phyloP scores from a whole-genome alignment of 495 filamentous ascomycete species.

The Usnea hakonensis region DNA sequence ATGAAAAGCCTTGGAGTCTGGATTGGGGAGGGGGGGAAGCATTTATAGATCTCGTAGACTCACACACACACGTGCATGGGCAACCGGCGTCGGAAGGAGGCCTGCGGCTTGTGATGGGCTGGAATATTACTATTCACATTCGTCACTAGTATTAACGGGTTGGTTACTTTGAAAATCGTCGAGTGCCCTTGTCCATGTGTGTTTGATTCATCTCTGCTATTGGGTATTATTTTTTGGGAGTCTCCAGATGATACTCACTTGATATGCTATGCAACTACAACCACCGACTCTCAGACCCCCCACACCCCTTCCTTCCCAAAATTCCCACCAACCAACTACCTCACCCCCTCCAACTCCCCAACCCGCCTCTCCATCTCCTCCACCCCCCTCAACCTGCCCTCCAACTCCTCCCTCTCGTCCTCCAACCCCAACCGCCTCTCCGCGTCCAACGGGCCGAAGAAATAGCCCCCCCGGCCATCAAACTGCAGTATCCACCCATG shows the following conservation, averaged over 20 bases:
- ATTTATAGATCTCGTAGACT: not conserved
- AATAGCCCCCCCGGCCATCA: slow-evolving; percentile 83
- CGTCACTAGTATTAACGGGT: no score
- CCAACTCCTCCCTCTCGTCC: slow-evolving; percentile 39
- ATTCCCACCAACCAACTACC: no score
- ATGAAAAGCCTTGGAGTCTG: not conserved
- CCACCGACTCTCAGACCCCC: not conserved
- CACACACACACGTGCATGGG: not conserved
- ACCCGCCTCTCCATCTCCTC: slow-evolving; percentile 19
- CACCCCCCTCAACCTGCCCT: slow-evolving; percentile 4
- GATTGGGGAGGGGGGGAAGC: not conserved
- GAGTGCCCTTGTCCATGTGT: no score
- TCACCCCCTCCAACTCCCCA: slow-evolving; percentile 1
- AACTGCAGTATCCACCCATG: slow-evolving; percentile 91
- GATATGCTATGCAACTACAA: no score
- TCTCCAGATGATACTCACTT: no score
- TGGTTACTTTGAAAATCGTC: no score
- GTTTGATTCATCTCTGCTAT: no score
- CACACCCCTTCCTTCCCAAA: not conserved
- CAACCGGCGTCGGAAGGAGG: not conserved
- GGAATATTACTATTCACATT: not conserved
- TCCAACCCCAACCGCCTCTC: slow-evolving; percentile 78
- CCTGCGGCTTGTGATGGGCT: not conserved
- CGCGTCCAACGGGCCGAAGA: slow-evolving; percentile 87
- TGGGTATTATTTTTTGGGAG: no score